Evolutionary conservation across 2,329 filamentous ascomycete genomes (phyloP).

Genomic region (Periconia sp.): DNA sequence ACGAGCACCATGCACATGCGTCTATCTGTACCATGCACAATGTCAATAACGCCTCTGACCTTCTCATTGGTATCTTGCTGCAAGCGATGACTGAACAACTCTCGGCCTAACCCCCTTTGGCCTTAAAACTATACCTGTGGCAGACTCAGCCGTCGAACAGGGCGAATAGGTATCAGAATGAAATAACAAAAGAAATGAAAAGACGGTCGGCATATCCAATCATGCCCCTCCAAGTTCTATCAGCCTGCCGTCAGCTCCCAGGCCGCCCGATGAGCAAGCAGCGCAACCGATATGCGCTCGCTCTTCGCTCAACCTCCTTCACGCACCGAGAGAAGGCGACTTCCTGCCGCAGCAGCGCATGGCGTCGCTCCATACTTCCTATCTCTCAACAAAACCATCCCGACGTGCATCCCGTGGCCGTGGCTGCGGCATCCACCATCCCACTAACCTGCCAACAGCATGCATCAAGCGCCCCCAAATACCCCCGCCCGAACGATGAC

Average conservation of each 20-base stretch:
- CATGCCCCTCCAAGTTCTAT: too few species aligned
- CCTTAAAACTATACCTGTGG: not conserved
- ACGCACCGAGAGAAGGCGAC: too few species aligned
- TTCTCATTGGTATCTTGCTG: slow-evolving; percentile 6
- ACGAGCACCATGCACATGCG: too few species aligned
- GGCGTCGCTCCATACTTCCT: too few species aligned
- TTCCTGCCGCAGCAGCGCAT: too few species aligned
- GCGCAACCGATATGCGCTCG: too few species aligned
- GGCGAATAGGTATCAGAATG: not conserved
- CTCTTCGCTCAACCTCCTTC: too few species aligned
- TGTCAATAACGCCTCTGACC: not conserved
- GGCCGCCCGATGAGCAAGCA: too few species aligned
- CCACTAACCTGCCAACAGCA: not conserved
- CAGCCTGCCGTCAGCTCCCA: not conserved
- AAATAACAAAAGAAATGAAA: slow-evolving; percentile 2
- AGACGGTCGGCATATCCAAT: not conserved
- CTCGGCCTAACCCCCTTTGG: not conserved
- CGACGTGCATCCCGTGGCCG: too few species aligned
- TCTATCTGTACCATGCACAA: not conserved
- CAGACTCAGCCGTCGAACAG: too few species aligned
- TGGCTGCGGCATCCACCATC: not conserved
- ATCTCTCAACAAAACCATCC: too few species aligned
- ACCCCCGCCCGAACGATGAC: not conserved
- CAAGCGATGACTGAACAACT: not conserved
- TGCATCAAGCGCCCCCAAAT: not conserved